A percentile compares a stretch with the other conserved stretches of the same genome.
Conservation (phyloP, 305 asterid species). For the Fraxinus xanthoxyloides region DNA sequence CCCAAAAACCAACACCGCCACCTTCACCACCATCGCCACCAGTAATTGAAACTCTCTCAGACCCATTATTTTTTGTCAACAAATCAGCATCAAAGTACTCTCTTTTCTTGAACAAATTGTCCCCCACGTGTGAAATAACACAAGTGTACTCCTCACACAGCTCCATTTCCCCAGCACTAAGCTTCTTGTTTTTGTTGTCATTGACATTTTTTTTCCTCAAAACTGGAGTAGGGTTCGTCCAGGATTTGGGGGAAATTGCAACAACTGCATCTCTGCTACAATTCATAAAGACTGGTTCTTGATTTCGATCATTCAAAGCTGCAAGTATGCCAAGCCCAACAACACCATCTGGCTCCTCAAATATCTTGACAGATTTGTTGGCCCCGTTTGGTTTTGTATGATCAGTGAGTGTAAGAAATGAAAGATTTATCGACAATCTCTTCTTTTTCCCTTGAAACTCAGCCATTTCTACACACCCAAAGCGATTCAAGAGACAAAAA, state of each 20-base stretch:
- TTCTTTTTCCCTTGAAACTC: slow-evolving; percentile 41
- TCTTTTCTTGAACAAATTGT: slow-evolving; percentile 46
- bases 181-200: slow-evolving; percentile 11
- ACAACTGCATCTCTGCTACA: slow-evolving; percentile 34
- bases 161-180: slow-evolving; percentile 44
- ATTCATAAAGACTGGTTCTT: slow-evolving; percentile 25
- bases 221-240: slow-evolving; percentile 43
- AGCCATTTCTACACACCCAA: slow-evolving; percentile 34
- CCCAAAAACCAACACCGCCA: background rate
- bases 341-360: slow-evolving; percentile 62
- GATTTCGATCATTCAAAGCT: slow-evolving; percentile 36
- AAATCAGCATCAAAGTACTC: slow-evolving; percentile 58
- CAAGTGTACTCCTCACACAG: slow-evolving; percentile 76
- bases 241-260: slow-evolving; percentile 51
- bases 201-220: slow-evolving; percentile 20
- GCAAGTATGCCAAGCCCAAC: slow-evolving; percentile 85
- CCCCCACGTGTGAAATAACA: slow-evolving; percentile 66
- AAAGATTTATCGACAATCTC: slow-evolving; percentile 56
- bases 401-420: slow-evolving; percentile 46
- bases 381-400: slow-evolving; percentile 22
- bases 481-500: background rate
- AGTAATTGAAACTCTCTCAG: slow-evolving; percentile 21
- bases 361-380: slow-evolving; percentile 43
- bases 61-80: slow-evolving; percentile 29
- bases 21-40: slow-evolving; percentile 4